Percentiles rank a stretch among this genome's conserved stretches.
Evolutionary conservation across 2,329 filamentous ascomycete genomes (phyloP).

Genomic region (Pseudocercospora musae): DNA sequence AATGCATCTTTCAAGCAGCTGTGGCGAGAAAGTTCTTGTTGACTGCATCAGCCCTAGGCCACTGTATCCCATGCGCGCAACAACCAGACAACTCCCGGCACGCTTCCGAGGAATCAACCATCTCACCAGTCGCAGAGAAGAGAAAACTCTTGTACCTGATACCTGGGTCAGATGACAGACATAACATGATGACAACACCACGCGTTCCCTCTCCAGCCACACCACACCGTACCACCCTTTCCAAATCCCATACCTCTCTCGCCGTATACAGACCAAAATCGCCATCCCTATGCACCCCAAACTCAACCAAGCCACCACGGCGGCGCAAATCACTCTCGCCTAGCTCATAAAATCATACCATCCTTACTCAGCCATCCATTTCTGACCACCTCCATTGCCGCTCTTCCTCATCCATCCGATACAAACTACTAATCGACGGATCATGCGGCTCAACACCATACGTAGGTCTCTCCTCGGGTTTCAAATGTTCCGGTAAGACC

Average conservation of each 20-base stretch:
- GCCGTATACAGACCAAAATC: background rate
- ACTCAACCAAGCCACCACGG: background rate
- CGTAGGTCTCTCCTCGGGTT: conserved; percentile 36
- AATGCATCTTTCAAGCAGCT: background rate
- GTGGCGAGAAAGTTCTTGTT: background rate
- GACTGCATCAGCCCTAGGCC: background rate
- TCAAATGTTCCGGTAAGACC: conserved; percentile 47
- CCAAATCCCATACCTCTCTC: background rate
- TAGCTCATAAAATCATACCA: background rate
- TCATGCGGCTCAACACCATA: conserved; percentile 40
- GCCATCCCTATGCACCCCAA: background rate
- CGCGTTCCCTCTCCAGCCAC: background rate
- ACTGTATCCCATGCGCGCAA: too few relatives aligned
- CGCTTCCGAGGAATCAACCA: too few relatives aligned
- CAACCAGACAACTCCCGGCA: too few relatives aligned
- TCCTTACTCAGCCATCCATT: background rate
- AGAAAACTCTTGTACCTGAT: background rate
- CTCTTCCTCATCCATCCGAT: conserved; percentile 10
- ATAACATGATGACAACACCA: background rate
- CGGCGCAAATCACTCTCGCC: background rate
- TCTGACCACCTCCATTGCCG: background rate
- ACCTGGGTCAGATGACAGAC: background rate
- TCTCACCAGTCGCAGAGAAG: too few relatives aligned
- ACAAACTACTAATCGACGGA: conserved; percentile 21
- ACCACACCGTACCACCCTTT: background rate